Conservation (phyloP, 139 green algal species). For the Spirogloea muscicola region DNA sequence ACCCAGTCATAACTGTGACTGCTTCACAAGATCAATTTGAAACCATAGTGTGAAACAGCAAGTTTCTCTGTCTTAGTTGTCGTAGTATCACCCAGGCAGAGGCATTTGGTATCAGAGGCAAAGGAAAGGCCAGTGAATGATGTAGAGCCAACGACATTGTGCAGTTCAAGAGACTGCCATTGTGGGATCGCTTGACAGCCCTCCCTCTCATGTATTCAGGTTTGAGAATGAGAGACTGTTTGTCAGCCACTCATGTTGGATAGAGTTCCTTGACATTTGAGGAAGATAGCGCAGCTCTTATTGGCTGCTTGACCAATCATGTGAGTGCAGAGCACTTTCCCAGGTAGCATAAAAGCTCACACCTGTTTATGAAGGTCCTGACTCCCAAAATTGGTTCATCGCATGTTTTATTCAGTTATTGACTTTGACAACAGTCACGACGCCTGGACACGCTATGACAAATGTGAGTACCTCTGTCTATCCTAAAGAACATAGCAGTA, state of each 20-base stretch:
- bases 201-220: constrained; percentile 39
- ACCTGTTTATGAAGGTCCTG: too few relatives aligned
- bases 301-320: not conserved
- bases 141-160: too few relatives aligned
- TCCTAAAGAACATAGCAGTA: not conserved
- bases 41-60: too few relatives aligned
- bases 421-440: constrained; percentile 40
- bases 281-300: too few relatives aligned
- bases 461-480: constrained; percentile 1
- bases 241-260: not conserved
- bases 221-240: too few relatives aligned
- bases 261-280: too few relatives aligned
- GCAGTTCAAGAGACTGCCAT: constrained; percentile 45
- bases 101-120: too few relatives aligned
- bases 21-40: too few relatives aligned
- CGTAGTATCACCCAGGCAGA: not conserved
- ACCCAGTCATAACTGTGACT: not conserved
- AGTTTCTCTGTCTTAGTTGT: too few relatives aligned
- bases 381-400: too few relatives aligned
- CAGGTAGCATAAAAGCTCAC: not conserved
- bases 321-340: not conserved
- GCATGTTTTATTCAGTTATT: too few relatives aligned
- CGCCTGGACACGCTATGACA: constrained; percentile 24
- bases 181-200: constrained; percentile 41
- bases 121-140: not conserved